Evolutionary conservation across 2,329 filamentous ascomycete genomes (phyloP).

Genomic region (Ceratocystis cubensis): DNA sequence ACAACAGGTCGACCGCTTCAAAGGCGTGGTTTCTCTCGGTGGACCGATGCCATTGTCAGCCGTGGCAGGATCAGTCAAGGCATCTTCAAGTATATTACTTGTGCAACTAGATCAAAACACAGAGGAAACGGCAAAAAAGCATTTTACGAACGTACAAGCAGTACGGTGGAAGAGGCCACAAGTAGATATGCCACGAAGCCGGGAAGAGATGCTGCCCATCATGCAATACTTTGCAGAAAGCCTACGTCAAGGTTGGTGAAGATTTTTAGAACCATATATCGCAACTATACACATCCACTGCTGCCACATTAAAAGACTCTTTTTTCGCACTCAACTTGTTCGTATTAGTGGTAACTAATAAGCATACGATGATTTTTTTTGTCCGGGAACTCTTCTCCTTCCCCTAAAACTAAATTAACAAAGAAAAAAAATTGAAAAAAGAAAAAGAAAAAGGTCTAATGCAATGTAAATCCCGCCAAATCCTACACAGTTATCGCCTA

Average conservation of each 20-base stretch:
- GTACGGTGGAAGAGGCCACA: conserved; percentile 57
- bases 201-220: conserved; percentile 78
- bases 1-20: conserved; percentile 27
- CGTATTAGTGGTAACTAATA: conserved; percentile 1
- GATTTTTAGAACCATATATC: too few species aligned
- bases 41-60: conserved; percentile 44
- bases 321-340: neutral
- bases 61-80: conserved; percentile 38
- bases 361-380: neutral
- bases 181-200: conserved; percentile 69
- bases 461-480: neutral
- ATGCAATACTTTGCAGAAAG: conserved; percentile 72
- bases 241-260: conserved; percentile 29
- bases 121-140: conserved; percentile 48
- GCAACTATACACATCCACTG: neutral
- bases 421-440: neutral
- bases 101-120: conserved; percentile 50
- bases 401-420: neutral
- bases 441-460: neutral
- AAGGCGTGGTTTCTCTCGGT: conserved; percentile 52
- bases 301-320: neutral
- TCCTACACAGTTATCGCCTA: neutral
- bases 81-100: conserved; percentile 50
- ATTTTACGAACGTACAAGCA: conserved; percentile 54
- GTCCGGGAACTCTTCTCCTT: neutral